A percentile compares a stretch with the other conserved stretches of the same genome.
phyloP scores from a whole-genome alignment of 163 green algal species.

The Chloroidium sp. region DNA sequence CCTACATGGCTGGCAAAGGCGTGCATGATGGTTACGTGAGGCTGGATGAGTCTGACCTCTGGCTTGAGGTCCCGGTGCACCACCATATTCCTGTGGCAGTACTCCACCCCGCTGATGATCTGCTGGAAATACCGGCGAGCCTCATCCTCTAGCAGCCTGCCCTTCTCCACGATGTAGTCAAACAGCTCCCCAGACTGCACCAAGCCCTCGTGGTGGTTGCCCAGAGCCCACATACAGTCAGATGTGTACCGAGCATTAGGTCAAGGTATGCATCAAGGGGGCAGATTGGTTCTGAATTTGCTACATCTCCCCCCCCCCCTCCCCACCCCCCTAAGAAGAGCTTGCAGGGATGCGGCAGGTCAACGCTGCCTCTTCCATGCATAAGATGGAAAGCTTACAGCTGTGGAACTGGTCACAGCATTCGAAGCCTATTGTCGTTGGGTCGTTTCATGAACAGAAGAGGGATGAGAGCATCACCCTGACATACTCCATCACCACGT shows the following conservation, averaged over 20 bases:
- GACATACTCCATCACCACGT: slow-evolving; percentile 99
- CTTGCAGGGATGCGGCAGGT: background rate
- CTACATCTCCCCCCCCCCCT: too few species aligned
- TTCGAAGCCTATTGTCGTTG: background rate
- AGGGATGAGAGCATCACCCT: slow-evolving; percentile 41
- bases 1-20: too few species aligned
- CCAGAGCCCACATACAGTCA: too few species aligned
- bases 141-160: slow-evolving; percentile 90
- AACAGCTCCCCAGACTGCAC: slow-evolving; percentile 89
- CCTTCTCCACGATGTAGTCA: slow-evolving; percentile 99
- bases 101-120: slow-evolving; percentile 92
- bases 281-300: too few species aligned
- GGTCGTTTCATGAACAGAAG: background rate
- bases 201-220: too few species aligned
- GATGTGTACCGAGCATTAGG: too few species aligned
- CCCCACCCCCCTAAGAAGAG: background rate
- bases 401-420: background rate
- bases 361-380: background rate
- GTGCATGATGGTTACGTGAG: too few species aligned
- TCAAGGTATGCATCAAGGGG: too few species aligned
- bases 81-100: slow-evolving; percentile 98
- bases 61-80: slow-evolving; percentile 80
- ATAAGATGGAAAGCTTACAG: too few species aligned
- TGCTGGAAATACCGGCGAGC: slow-evolving; percentile 98
- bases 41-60: slow-evolving; percentile 62